Conservation (phyloP, 1,284 basidiomycete genomes). For the Leccinum pseudoinsigne region DNA sequence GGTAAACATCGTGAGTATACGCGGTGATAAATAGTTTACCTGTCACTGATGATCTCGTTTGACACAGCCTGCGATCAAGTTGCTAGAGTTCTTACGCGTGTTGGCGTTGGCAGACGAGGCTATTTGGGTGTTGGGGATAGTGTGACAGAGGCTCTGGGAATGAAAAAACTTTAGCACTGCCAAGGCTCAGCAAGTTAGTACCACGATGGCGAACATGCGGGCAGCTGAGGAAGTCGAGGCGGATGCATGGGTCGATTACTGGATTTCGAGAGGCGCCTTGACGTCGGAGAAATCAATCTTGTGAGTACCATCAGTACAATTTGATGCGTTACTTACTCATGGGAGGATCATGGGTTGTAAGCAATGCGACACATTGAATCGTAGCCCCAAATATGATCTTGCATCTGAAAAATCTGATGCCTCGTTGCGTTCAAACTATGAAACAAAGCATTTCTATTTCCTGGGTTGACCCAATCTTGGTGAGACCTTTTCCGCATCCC, state of each 20-base stretch:
- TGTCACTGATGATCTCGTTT: too few species aligned
- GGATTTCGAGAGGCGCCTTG: neutral
- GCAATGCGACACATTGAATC: too few species aligned
- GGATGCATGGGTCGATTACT: slow-evolving; percentile 13
- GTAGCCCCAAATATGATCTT: neutral
- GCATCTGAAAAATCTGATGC: neutral
- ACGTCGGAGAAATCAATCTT: too few species aligned
- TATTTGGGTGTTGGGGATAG: neutral
- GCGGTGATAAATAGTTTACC: too few species aligned
- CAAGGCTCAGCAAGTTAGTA: neutral
- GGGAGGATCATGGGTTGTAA: too few species aligned
- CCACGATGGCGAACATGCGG: slow-evolving; percentile 3
- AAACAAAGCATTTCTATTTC: neutral
- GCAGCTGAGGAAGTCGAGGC: neutral
- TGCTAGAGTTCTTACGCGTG: neutral
- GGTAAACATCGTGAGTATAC: neutral
- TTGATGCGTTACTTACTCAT: too few species aligned
- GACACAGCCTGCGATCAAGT: too few species aligned
- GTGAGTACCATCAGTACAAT: too few species aligned
- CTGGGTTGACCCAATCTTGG: neutral
- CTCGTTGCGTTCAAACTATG: neutral
- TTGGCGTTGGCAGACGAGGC: neutral
- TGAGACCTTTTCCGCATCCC: neutral
- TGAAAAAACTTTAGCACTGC: too few species aligned
- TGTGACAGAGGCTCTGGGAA: too few species aligned